These are phyloP conservation scores for Lactarius sp. DNA, from an alignment of 768 basidiomycete genomes.

Conservation along the genomic window DNA sequence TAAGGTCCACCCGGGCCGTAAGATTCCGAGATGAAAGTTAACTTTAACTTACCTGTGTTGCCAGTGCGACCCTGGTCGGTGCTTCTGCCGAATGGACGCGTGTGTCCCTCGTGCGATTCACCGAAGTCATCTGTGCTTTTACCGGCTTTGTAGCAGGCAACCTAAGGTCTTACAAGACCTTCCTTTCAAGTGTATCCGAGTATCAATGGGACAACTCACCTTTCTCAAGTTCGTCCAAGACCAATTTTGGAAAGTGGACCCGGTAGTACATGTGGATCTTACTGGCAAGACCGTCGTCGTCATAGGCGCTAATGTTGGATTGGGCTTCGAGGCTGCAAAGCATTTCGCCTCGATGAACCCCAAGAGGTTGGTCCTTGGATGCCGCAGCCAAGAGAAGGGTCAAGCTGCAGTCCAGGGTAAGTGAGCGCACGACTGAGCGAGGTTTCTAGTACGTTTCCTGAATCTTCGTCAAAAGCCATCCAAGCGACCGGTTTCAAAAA, in stretches of 20 bases:
- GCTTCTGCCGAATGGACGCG: too few relatives aligned
- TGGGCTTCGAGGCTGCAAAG: slow-evolving; percentile 24
- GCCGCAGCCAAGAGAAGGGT: slow-evolving; percentile 17
- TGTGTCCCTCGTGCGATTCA: too few relatives aligned
- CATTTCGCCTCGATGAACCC: slow-evolving; percentile 25
- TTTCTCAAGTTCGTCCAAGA: slow-evolving; percentile 5
- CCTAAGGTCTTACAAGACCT: neutral
- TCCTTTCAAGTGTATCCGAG: neutral
- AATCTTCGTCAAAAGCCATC: slow-evolving; percentile 6
- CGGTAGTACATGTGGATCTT: slow-evolving; percentile 14
- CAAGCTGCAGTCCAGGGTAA: slow-evolving; percentile 16
- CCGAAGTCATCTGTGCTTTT: too few relatives aligned
- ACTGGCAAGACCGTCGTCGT: slow-evolving; percentile 25
- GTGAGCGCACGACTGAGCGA: neutral
- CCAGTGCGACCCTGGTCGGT: too few relatives aligned
- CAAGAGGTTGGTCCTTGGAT: slow-evolving; percentile 19
- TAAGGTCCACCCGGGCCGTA: too few relatives aligned
- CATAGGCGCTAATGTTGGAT: slow-evolving; percentile 24
- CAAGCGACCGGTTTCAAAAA: slow-evolving; percentile 19
- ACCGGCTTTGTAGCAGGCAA: too few relatives aligned
- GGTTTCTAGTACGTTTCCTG: neutral
- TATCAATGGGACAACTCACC: slow-evolving; percentile 12
- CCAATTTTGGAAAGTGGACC: slow-evolving; percentile 5
- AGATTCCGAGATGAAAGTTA: too few relatives aligned
- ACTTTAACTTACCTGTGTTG: too few relatives aligned